Percentiles rank a stretch among this genome's conserved stretches.
phyloP scores from a whole-genome alignment of 2,329 filamentous ascomycete genomes.

The Aureobasidium musti region DNA sequence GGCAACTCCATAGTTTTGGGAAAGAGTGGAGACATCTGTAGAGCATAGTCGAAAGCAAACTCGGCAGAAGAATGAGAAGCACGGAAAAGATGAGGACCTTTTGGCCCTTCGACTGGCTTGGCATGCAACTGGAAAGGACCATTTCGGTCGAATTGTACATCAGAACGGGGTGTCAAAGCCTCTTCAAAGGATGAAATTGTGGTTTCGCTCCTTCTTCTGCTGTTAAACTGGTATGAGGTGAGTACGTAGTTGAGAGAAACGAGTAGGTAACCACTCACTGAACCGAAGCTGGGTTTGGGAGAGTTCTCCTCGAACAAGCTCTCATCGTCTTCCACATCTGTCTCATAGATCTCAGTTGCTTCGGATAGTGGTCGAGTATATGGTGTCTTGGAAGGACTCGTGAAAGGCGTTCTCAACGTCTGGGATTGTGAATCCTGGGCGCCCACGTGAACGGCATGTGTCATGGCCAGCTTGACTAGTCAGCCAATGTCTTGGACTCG shows the following conservation, averaged over 20 bases:
- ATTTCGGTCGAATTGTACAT: slow-evolving; percentile 52
- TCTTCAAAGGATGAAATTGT: slow-evolving; percentile 88
- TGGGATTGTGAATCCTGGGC: not conserved
- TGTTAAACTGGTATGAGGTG: slow-evolving; percentile 38
- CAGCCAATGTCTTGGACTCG: slow-evolving; percentile 23
- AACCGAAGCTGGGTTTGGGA: slow-evolving; percentile 67
- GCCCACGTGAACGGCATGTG: slow-evolving; percentile 16
- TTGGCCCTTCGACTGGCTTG: slow-evolving; percentile 74
- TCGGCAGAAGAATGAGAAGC: slow-evolving; percentile 63
- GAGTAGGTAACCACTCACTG: slow-evolving; percentile 58
- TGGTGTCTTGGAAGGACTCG: slow-evolving; percentile 56
- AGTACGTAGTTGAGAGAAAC: not conserved
- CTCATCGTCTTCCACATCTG: slow-evolving; percentile 67
- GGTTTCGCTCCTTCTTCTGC: slow-evolving; percentile 75
- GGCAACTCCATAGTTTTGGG: slow-evolving; percentile 57
- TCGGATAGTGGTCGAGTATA: slow-evolving; percentile 63
- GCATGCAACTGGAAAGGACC: slow-evolving; percentile 61
- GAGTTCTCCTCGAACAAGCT: slow-evolving; percentile 60
- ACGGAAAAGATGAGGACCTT: slow-evolving; percentile 84
- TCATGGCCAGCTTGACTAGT: slow-evolving; percentile 28
- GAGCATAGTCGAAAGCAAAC: slow-evolving; percentile 52
- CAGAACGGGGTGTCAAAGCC: slow-evolving; percentile 72
- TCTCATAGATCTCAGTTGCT: slow-evolving; percentile 76
- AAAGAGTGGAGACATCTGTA: slow-evolving; percentile 74
- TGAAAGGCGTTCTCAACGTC: not conserved